Evolutionary conservation across 805 yeast species (phyloP).

Genomic region (Starmera quercuum): DNA sequence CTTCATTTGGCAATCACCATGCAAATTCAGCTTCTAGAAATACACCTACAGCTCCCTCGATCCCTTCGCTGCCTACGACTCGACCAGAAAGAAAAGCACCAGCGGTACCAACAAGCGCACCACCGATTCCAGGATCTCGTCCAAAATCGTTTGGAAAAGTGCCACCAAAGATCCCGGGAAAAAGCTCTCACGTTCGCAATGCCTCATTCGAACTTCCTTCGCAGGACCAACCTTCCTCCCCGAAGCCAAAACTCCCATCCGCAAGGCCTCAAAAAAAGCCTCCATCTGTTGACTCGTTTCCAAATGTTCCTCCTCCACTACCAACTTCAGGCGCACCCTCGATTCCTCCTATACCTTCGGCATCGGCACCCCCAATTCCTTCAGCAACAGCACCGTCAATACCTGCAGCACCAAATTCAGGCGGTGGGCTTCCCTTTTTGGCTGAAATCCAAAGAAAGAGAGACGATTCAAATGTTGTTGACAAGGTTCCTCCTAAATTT

Average conservation of each 20-base stretch:
- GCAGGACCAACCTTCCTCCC: conserved; percentile 12
- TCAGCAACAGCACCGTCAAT: conserved; percentile 17
- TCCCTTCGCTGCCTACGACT: conserved; percentile 11
- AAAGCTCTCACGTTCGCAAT: conserved; percentile 7
- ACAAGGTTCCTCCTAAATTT: conserved; percentile 21
- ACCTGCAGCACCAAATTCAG: conserved; percentile 16
- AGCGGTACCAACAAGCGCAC: not conserved
- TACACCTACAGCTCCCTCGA: conserved; percentile 15
- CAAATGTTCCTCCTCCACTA: conserved; percentile 12
- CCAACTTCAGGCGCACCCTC: conserved; percentile 16
- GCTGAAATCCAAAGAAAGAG: conserved; percentile 51
- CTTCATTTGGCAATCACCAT: too few relatives aligned
- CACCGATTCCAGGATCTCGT: conserved; percentile 7
- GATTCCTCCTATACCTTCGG: conserved; percentile 12
- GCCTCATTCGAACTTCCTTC: conserved; percentile 12
- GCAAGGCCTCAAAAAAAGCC: conserved; percentile 11
- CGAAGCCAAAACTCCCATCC: conserved; percentile 17
- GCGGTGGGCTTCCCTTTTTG: conserved; percentile 46
- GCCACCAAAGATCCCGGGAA: conserved; percentile 8
- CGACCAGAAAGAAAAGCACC: conserved; percentile 3
- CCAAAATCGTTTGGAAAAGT: conserved; percentile 15
- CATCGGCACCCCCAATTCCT: conserved; percentile 7
- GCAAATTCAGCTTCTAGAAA: conserved; percentile 12
- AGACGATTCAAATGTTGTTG: conserved; percentile 43
- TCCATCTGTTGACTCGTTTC: conserved; percentile 11